Evolutionary conservation across 306 rosid species (phyloP).

Genomic region (Argentina anserina): DNA sequence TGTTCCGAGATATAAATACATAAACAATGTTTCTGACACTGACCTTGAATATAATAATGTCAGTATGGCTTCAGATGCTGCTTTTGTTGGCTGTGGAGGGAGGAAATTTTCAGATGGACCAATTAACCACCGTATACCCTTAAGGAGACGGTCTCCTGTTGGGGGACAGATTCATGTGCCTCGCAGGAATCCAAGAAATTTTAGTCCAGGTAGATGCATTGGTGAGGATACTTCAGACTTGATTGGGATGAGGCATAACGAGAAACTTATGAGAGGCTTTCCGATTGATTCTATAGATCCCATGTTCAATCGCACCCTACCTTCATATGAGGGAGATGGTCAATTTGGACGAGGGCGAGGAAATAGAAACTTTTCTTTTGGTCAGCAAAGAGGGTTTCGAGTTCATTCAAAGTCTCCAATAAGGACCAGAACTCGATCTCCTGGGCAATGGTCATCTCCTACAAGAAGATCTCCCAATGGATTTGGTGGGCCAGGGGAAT

Average conservation of each 20-base stretch:
- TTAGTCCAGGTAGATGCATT: conserved; percentile 61
- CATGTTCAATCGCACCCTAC: conserved; percentile 51
- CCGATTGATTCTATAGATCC: conserved; percentile 50
- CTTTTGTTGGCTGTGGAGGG: conserved; percentile 61
- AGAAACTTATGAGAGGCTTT: conserved; percentile 58
- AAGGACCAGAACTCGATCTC: conserved; percentile 75
- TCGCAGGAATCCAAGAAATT: conserved; percentile 53
- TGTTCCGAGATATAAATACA: conserved; percentile 60
- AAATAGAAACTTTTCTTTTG: conserved; percentile 52
- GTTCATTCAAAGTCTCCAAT: conserved; percentile 72
- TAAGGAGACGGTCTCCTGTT: conserved; percentile 73
- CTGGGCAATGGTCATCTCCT: conserved; percentile 71
- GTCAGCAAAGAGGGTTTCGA: conserved; percentile 56
- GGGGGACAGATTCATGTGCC: conserved; percentile 52
- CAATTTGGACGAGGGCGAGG: conserved; percentile 59
- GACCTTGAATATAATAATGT: conserved; percentile 51
- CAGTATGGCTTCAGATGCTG: conserved; percentile 48
- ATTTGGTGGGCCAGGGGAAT: conserved; percentile 64
- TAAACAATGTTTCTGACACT: conserved; percentile 41
- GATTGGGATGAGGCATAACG: conserved; percentile 56
- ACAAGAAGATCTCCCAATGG: conserved; percentile 72
- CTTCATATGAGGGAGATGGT: conserved; percentile 53
- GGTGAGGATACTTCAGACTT: conserved; percentile 55
- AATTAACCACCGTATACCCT: conserved; percentile 37
- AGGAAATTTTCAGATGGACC: conserved; percentile 62